A percentile compares a stretch with the other conserved stretches of the same genome.
Conservation (phyloP, 768 basidiomycete genomes). For the Suillus americanus region DNA sequence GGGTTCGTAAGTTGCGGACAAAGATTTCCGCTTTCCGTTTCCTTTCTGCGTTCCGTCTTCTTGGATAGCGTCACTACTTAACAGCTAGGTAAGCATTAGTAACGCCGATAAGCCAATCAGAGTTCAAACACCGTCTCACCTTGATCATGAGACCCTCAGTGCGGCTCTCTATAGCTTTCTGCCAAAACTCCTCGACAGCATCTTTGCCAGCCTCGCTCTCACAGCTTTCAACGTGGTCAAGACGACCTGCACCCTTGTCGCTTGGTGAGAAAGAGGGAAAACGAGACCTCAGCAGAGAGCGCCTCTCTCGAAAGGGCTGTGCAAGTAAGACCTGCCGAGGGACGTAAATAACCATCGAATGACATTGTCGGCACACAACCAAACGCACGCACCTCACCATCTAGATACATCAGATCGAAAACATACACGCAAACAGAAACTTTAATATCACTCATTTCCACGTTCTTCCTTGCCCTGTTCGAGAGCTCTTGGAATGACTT, state of each 20-base stretch:
- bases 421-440: constrained; percentile 81
- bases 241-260: constrained; percentile 52
- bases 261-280: constrained; percentile 55
- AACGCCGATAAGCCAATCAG: background rate
- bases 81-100: constrained; percentile 44
- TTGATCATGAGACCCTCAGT: constrained; percentile 97
- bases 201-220: constrained; percentile 62
- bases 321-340: constrained; percentile 59
- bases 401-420: constrained; percentile 87
- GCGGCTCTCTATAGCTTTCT: constrained; percentile 67
- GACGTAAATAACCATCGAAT: constrained; percentile 9
- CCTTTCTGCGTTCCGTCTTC: constrained; percentile 37
- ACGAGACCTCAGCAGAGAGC: constrained; percentile 58
- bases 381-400: constrained; percentile 62
- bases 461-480: constrained; percentile 82
- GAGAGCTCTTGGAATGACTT: constrained; percentile 87
- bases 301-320: constrained; percentile 68
- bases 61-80: constrained; percentile 52
- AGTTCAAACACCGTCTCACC: constrained; percentile 34
- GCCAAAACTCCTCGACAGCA: constrained; percentile 75
- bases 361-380: background rate
- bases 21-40: constrained; percentile 54
- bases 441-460: constrained; percentile 69
- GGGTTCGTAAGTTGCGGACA: constrained; percentile 87
- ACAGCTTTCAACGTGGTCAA: constrained; percentile 73